Base-by-base conservation (phyloP, 345 rosid species). In the Mangifera indica region DNA sequence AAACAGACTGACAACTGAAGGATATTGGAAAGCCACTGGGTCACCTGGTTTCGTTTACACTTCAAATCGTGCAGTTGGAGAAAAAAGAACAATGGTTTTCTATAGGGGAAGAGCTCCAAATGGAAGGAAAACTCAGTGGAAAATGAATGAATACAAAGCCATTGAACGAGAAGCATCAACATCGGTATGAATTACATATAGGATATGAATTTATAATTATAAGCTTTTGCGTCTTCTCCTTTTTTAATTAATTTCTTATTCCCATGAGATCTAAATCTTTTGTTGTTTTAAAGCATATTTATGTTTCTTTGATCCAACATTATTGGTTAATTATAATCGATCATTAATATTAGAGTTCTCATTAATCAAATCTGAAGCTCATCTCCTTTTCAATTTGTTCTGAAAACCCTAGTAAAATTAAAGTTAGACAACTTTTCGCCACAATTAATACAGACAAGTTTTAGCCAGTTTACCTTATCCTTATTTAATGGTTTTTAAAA, bases 11-110 rank as follows among this genome's bases (percentile, higher is more conserved):
- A 82, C 86, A 14, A 60, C 74, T 11, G 44, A 15, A 2, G 88
- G 84, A 34, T 84, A 84, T 64, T 82, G 86, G 86, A 84, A 84
- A 66, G 87, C 85, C 0, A 84, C 87, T 0, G 85, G 85, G 25
- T 81, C 83, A 8, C 87, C 85, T 4, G 75, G 79, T 20, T 58
- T 14, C 3, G 79, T 84, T 57, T 84, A 60, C 75, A 81, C 85
- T 13, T 62, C 37, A 20, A 60, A 55, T 53, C 83, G 77, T 7
- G 65, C 72, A 1, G 57, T 84, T 15, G 87, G 87, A 5, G 70
- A 77, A 15, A 84, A 79, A 61, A 75, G 87, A 60, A 81, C 85
- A 20, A 81, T 84, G 87, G 83, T 81, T 56, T 84, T 82, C 73
- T 84, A 84, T 60, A 72, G 29, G 4, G 88, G 88, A 73, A 80